Conservation (phyloP, 441 rosid genomes). For the Mallotus japonicus region DNA sequence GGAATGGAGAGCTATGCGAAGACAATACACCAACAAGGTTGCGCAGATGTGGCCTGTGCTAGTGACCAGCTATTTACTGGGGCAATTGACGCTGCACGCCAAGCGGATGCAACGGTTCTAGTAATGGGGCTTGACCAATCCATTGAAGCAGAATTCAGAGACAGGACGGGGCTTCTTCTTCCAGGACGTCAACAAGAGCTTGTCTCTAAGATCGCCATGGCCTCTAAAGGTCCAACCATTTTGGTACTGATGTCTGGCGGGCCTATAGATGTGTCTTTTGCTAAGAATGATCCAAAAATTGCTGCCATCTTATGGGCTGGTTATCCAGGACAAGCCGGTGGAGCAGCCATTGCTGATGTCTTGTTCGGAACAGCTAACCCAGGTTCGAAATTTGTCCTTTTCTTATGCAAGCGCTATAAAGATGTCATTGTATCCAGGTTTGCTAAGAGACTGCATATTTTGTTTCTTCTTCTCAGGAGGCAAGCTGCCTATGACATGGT, state of each 20-base stretch:
- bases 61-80: slow-evolving; percentile 47
- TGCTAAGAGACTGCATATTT: too few species aligned
- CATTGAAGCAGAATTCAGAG: slow-evolving; percentile 76
- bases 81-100: slow-evolving; percentile 60
- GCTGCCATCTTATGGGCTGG: slow-evolving; percentile 83
- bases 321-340: slow-evolving; percentile 95
- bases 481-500: slow-evolving; percentile 96
- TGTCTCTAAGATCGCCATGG: slow-evolving; percentile 46
- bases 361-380: slow-evolving; percentile 70
- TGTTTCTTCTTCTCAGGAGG: slow-evolving; percentile 44
- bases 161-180: slow-evolving; percentile 62
- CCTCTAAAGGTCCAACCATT: slow-evolving; percentile 60
- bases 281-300: slow-evolving; percentile 48
- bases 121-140: slow-evolving; percentile 92
- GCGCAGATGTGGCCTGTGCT: slow-evolving; percentile 58
- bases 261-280: slow-evolving; percentile 71
- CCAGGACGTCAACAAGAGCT: slow-evolving; percentile 87
- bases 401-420: too few species aligned
- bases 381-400: slow-evolving; percentile 26
- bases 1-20: slow-evolving; percentile 59
- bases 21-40: slow-evolving; percentile 58
- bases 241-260: slow-evolving; percentile 89
- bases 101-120: slow-evolving; percentile 74
- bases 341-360: slow-evolving; percentile 76
- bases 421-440: too few species aligned